A percentile compares a stretch with the other conserved stretches of the same genome.
These are phyloP conservation scores for Yarrowia sp. DNA, from an alignment of 805 yeast species.

Conservation along the genomic window DNA sequence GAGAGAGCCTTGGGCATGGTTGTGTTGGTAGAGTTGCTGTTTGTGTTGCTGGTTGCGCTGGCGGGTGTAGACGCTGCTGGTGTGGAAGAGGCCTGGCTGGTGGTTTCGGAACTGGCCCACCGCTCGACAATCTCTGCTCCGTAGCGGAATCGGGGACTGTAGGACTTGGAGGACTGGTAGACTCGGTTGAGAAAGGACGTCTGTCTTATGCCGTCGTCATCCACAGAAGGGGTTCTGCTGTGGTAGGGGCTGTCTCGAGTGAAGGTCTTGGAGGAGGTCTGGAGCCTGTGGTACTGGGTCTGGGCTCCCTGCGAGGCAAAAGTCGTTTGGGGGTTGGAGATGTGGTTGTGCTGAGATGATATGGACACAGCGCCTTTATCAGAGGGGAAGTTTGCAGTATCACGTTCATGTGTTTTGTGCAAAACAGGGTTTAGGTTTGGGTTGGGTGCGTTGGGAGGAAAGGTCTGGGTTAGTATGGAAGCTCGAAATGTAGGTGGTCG, in stretches of 20 bases:
- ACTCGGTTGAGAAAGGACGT: slow-evolving; percentile 36
- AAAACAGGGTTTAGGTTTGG: slow-evolving; percentile 33
- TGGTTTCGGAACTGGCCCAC: slow-evolving; percentile 16
- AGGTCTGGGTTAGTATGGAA: slow-evolving; percentile 36
- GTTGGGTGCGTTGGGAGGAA: slow-evolving; percentile 38
- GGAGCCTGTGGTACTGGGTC: slow-evolving; percentile 30
- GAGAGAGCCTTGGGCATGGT: slow-evolving; percentile 37
- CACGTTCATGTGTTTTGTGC: slow-evolving; percentile 40
- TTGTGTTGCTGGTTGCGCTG: neutral
- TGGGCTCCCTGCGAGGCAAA: slow-evolving; percentile 8
- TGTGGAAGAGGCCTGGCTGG: neutral
- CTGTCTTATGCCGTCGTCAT: slow-evolving; percentile 31
- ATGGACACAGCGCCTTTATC: slow-evolving; percentile 33
- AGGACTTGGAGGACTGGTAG: slow-evolving; percentile 36
- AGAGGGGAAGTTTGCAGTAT: slow-evolving; percentile 35
- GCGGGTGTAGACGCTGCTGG: neutral
- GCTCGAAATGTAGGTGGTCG: neutral
- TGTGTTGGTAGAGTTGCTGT: neutral
- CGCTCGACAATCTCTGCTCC: slow-evolving; percentile 65
- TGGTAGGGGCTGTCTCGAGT: slow-evolving; percentile 36
- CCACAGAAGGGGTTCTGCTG: slow-evolving; percentile 27
- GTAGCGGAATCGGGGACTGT: slow-evolving; percentile 56
- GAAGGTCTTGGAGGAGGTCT: neutral
- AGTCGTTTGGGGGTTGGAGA: slow-evolving; percentile 12
- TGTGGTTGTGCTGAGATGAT: slow-evolving; percentile 15